phyloP scores from a whole-genome alignment of 345 rosid species.

The Ceriops decandra region DNA sequence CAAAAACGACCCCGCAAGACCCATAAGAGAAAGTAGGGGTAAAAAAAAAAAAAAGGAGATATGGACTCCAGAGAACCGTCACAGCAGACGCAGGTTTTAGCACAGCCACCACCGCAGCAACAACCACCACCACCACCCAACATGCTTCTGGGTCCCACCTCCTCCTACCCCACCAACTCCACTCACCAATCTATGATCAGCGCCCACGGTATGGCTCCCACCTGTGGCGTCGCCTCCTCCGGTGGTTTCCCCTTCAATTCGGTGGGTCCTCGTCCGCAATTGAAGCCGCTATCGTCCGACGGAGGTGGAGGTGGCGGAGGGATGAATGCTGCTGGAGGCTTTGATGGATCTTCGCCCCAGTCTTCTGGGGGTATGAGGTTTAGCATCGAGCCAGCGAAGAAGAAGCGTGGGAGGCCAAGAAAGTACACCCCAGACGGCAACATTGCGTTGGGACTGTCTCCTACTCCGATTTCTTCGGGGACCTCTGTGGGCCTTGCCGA shows the following conservation, averaged over 20 bases:
- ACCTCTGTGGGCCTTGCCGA: slow-evolving; percentile 44
- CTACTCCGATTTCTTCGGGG: slow-evolving; percentile 49
- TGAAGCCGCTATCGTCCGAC: slow-evolving; percentile 18
- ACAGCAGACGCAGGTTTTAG: slow-evolving; percentile 1
- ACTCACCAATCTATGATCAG: slow-evolving; percentile 18
- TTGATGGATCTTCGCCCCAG: slow-evolving; percentile 64
- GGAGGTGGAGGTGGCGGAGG: slow-evolving; percentile 13
- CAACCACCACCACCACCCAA: background rate
- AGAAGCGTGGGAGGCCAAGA: slow-evolving; percentile 90
- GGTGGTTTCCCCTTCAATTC: slow-evolving; percentile 28
- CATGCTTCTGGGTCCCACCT: slow-evolving; percentile 18
- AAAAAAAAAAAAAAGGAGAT: too few relatives aligned
- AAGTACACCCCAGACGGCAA: slow-evolving; percentile 82
- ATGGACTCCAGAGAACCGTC: slow-evolving; percentile 26
- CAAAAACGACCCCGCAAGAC: background rate
- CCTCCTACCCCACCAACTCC: slow-evolving; percentile 6
- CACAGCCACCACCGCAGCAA: slow-evolving; percentile 10
- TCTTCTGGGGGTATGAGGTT: slow-evolving; percentile 38
- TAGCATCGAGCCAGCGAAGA: slow-evolving; percentile 55
- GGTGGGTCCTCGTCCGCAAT: slow-evolving; percentile 21
- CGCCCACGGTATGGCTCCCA: slow-evolving; percentile 6
- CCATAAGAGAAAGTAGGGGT: too few relatives aligned
- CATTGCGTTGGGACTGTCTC: slow-evolving; percentile 74
- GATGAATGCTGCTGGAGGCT: slow-evolving; percentile 8
- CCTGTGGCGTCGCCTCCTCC: background rate